Conservation (phyloP, 768 basidiomycete genomes). For the Mycena crocata region DNA sequence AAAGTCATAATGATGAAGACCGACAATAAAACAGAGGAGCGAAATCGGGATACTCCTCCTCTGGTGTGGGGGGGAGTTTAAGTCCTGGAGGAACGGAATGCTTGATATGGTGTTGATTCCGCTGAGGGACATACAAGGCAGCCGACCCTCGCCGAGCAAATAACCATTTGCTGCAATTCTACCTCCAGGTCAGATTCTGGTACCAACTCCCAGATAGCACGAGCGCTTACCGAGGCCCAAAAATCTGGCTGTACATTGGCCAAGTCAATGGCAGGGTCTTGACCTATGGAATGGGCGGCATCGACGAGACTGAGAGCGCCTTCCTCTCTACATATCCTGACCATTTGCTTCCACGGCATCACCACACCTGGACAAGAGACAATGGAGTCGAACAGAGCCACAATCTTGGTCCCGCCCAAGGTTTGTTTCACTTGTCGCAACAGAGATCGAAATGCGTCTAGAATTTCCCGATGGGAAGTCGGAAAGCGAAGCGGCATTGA, state of each 20-base stretch:
- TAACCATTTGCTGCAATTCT: slow-evolving; percentile 79
- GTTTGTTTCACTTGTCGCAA: not conserved
- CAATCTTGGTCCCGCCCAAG: slow-evolving; percentile 47
- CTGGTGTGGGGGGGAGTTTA: not conserved
- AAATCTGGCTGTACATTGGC: slow-evolving; percentile 28
- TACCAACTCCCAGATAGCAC: not conserved
- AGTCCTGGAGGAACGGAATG: slow-evolving; percentile 39
- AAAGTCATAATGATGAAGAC: slow-evolving; percentile 55
- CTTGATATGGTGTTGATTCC: slow-evolving; percentile 41
- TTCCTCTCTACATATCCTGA: slow-evolving; percentile 64
- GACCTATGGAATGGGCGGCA: slow-evolving; percentile 75
- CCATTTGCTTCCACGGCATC: slow-evolving; percentile 72
- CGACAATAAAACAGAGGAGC: slow-evolving; percentile 38
- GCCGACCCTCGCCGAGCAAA: slow-evolving; percentile 65
- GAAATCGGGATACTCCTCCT: slow-evolving; percentile 47
- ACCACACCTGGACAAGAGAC: slow-evolving; percentile 60
- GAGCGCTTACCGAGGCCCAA: not conserved
- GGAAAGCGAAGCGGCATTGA: not conserved
- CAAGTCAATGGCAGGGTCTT: slow-evolving; percentile 64
- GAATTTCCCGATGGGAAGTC: not conserved
- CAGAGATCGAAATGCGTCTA: not conserved
- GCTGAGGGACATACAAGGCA: slow-evolving; percentile 46
- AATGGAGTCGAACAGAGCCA: slow-evolving; percentile 69
- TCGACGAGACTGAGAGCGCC: slow-evolving; percentile 68
- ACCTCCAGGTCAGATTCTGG: too few species aligned